Conservation (phyloP, 2,329 filamentous ascomycete species). For the Dichotomopilus funicola region DNA sequence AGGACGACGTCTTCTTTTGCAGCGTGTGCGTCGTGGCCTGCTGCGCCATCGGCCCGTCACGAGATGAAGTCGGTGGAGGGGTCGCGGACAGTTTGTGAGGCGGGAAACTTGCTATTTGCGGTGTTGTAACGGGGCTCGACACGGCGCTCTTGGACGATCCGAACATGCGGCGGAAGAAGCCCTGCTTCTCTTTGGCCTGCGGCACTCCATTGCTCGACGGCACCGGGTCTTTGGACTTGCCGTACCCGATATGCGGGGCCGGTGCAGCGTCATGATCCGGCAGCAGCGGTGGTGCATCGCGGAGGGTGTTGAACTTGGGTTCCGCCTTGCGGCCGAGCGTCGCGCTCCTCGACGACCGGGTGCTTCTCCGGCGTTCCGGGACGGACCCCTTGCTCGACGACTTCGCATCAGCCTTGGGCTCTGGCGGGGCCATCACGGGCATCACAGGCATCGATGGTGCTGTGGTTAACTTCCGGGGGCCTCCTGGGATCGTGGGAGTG, state of each 20-base stretch:
- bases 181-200: conserved; percentile 59
- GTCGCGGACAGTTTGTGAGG: conserved; percentile 45
- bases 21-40: conserved; percentile 45
- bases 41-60: too few species aligned
- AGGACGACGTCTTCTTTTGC: conserved; percentile 88
- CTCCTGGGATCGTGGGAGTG: conserved; percentile 74
- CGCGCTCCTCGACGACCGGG: conserved; percentile 49
- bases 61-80: conserved; percentile 46
- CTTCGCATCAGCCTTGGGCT: conserved; percentile 31
- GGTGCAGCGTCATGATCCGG: conserved; percentile 48
- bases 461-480: conserved; percentile 52
- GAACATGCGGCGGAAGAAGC: conserved; percentile 93
- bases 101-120: conserved; percentile 36
- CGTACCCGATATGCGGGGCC: conserved; percentile 52
- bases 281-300: conserved; percentile 26
- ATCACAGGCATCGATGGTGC: conserved; percentile 32
- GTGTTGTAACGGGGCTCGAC: conserved; percentile 16
- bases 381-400: conserved; percentile 27
- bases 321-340: conserved; percentile 31
- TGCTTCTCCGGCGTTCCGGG: conserved; percentile 51
- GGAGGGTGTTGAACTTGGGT: conserved; percentile 23
- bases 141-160: conserved; percentile 58
- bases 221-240: conserved; percentile 48
- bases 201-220: conserved; percentile 36
- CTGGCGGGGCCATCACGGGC: conserved; percentile 34